Evolutionary conservation across 306 rosid species (phyloP), one percentile per base, ranked within the genome.

Genomic region (Citrullus colocynthis): DNA sequence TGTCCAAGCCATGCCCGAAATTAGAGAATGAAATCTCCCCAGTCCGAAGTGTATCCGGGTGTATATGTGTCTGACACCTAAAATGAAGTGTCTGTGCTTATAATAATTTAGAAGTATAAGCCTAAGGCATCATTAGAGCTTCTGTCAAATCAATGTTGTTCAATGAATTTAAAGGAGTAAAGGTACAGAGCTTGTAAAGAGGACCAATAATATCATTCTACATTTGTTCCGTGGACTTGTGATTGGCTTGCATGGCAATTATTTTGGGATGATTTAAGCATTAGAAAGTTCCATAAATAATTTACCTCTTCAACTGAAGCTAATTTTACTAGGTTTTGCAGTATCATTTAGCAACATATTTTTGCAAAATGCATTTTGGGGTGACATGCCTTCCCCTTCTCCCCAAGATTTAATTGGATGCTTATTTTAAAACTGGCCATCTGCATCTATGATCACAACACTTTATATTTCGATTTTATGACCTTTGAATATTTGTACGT

Each of bases 401-500:
- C 54, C 72, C 74, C 7, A 9, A 41, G 71, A 20, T 64, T 65
- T 65, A 65, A 15, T 37, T 28, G 57, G 59, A 21, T 71, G 16
- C 20, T 73, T 30, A 9, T 10, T 48, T 16, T 48, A 30, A 12
- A 51, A 72, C 30, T 7, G 28, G 59, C 28, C 2, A 61, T 44
- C 16, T 51, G 60, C 16, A 16, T 10, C 61, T 32, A 30, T 30
- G 48, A 34, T 32, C 17, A 54, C 30, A 54, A 17, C 34, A 74
- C 6, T 51, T n/a, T 52, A 4, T 24, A 51, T 74, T 73, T 49
- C 4, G 20, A 51, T 28, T 49, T 74, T 74, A 52, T 41, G 28
- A 63, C n/a, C 20, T 66, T 3, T 59, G 71, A 74, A 72, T 81
- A 30, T 56, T 82, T 83, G 70, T 64, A 59, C 81, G 78, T 78